These are phyloP conservation scores for Nematocida major DNA, from an alignment of 371 early-diverging fungal species.

Conservation along the genomic window DNA sequence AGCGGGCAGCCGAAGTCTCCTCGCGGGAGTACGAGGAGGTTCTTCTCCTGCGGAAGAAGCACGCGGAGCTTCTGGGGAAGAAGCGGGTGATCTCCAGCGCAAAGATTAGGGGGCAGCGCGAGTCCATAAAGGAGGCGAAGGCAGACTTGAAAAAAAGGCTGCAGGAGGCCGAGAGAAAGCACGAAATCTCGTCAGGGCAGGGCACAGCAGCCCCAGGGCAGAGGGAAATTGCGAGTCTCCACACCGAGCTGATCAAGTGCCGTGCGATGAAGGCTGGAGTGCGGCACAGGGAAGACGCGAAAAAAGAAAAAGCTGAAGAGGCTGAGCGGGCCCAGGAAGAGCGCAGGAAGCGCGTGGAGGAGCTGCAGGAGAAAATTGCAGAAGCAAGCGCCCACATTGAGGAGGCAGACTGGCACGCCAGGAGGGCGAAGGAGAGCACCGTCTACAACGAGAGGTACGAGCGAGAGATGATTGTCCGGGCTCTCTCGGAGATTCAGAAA, in stretches of 20 bases:
- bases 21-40: conserved; percentile 49
- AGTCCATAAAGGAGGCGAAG: background rate
- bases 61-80: conserved; percentile 37
- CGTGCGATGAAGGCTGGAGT: conserved; percentile 69
- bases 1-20: conserved; percentile 50
- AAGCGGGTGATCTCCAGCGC: background rate
- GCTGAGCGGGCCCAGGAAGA: background rate
- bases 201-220: conserved; percentile 74
- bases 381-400: conserved; percentile 36
- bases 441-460: background rate
- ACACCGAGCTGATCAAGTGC: conserved; percentile 69
- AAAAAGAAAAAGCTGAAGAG: background rate
- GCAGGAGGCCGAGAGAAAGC: background rate
- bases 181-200: no score
- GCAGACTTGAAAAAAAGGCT: background rate
- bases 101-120: conserved; percentile 11
- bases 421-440: background rate
- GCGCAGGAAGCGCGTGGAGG: background rate
- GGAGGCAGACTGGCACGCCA: conserved; percentile 17
- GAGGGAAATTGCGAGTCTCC: conserved; percentile 80
- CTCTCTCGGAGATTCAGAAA: conserved; percentile 17
- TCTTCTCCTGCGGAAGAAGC: conserved; percentile 26
- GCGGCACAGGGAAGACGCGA: conserved; percentile 66
- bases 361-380: conserved; percentile 3
- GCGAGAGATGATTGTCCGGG: conserved; percentile 1